These are phyloP conservation scores for Coemansia sp. DNA, from an alignment of 192 early-diverging fungal species.

Conservation along the genomic window DNA sequence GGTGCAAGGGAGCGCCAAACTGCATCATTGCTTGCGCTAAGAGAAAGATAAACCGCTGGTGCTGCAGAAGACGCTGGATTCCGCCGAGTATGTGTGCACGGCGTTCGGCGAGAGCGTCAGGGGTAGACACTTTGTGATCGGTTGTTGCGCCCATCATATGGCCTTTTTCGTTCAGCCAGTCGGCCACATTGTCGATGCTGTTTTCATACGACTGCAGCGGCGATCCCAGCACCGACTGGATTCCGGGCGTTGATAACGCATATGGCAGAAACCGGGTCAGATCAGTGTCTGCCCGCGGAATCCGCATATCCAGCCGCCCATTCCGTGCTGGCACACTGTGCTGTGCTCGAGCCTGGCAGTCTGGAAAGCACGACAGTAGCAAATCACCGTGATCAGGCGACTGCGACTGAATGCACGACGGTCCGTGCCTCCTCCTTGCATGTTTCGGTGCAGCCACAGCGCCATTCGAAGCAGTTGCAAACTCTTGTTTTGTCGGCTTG, in stretches of 20 bases:
- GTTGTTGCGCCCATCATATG: not conserved
- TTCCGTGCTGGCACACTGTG: not conserved
- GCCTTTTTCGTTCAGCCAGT: slow-evolving; percentile 16
- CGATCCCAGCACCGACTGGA: slow-evolving; percentile 15
- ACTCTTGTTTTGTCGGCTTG: not conserved
- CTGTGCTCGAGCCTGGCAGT: not conserved
- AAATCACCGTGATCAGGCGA: slow-evolving; percentile 2
- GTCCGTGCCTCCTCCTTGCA: not conserved
- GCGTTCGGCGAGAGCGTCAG: slow-evolving; percentile 8
- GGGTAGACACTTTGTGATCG: not conserved
- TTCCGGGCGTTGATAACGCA: slow-evolving; percentile 21
- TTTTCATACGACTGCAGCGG: slow-evolving; percentile 9
- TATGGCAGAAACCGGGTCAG: slow-evolving; percentile 29
- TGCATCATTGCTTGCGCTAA: slow-evolving; percentile 62
- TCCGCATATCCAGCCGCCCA: not conserved
- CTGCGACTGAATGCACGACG: not conserved
- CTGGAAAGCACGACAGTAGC: not conserved
- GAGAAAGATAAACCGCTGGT: slow-evolving; percentile 59
- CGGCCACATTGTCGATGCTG: slow-evolving; percentile 11
- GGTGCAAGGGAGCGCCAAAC: slow-evolving; percentile 63
- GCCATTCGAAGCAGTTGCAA: not conserved
- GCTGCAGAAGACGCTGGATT: slow-evolving; percentile 54
- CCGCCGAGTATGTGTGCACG: slow-evolving; percentile 14
- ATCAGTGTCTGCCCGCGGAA: slow-evolving; percentile 10
- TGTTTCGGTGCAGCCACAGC: not conserved